A percentile compares a stretch with the other conserved stretches of the same genome.
phyloP scores from a whole-genome alignment of 2,329 filamentous ascomycete species.

The Colletotrichum sp. region DNA sequence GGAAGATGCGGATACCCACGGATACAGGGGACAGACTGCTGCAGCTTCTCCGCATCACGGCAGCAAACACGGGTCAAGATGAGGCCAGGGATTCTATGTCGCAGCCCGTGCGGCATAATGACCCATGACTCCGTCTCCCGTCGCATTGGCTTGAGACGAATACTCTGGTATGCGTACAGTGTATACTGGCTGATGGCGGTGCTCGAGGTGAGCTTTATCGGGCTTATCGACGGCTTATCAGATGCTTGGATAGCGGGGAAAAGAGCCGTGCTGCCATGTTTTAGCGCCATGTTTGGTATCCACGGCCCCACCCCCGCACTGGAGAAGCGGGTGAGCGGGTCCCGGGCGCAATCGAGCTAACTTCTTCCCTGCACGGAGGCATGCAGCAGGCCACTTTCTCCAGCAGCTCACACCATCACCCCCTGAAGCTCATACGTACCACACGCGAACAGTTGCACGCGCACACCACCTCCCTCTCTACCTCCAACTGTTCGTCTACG shows the following conservation, averaged over 20 bases:
- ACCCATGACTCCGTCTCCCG: background rate
- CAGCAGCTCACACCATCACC: constrained; percentile 10
- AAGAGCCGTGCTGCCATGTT: background rate
- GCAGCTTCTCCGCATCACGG: constrained; percentile 1
- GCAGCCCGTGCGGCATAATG: background rate
- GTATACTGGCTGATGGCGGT: background rate
- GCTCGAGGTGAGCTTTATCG: background rate
- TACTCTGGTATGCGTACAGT: background rate
- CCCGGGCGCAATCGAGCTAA: background rate
- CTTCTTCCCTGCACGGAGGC: constrained; percentile 17
- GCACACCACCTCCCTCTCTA: background rate
- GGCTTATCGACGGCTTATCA: constrained; percentile 5
- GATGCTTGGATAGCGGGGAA: background rate
- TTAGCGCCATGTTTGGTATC: constrained; percentile 12
- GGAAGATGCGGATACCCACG: constrained; percentile 2
- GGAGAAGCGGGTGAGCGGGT: constrained; percentile 7
- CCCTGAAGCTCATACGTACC: background rate
- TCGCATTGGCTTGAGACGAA: background rate
- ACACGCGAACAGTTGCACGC: background rate
- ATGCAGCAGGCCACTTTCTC: constrained; percentile 12
- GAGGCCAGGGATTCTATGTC: background rate
- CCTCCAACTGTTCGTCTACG: background rate
- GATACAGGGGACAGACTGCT: background rate
- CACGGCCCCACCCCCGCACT: constrained; percentile 15
- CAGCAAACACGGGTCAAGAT: background rate